A percentile compares a stretch with the other conserved stretches of the same genome.
These are phyloP conservation scores for Jamesozyma spencerorum DNA, from an alignment of 805 yeast species.

Conservation along the genomic window DNA sequence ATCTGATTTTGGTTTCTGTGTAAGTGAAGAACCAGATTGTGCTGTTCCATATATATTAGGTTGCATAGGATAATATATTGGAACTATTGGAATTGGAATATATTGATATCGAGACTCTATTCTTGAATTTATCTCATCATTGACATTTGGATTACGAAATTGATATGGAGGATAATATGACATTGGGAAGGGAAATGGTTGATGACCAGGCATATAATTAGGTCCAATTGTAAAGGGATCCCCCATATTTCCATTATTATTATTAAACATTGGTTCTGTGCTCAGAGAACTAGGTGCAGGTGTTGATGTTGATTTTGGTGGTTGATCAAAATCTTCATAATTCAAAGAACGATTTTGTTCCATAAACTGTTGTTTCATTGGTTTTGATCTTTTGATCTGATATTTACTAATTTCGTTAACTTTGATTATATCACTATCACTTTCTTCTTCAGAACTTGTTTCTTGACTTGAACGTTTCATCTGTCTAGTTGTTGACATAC, in stretches of 20 bases:
- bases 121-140: not conserved
- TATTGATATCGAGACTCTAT: not conserved
- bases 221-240: too few relatives aligned
- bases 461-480: too few relatives aligned
- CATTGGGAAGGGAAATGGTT: too few relatives aligned
- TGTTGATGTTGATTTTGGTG: conserved; percentile 27
- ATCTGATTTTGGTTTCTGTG: not conserved
- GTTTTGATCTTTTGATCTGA: not conserved
- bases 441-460: not conserved
- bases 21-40: not conserved
- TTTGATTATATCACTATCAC: not conserved
- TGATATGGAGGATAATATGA: too few relatives aligned
- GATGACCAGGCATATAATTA: too few relatives aligned
- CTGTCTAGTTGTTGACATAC: too few relatives aligned
- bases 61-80: not conserved
- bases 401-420: not conserved
- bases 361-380: too few relatives aligned
- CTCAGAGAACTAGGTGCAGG: conserved; percentile 9
- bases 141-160: too few relatives aligned
- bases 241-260: too few relatives aligned
- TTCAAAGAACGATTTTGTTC: conserved; percentile 12
- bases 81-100: not conserved
- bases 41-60: too few relatives aligned
- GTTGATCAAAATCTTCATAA: conserved; percentile 24
- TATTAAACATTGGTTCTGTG: not conserved